phyloP scores from a whole-genome alignment of 2,329 filamentous ascomycete species.

The Ilyonectria destructans region DNA sequence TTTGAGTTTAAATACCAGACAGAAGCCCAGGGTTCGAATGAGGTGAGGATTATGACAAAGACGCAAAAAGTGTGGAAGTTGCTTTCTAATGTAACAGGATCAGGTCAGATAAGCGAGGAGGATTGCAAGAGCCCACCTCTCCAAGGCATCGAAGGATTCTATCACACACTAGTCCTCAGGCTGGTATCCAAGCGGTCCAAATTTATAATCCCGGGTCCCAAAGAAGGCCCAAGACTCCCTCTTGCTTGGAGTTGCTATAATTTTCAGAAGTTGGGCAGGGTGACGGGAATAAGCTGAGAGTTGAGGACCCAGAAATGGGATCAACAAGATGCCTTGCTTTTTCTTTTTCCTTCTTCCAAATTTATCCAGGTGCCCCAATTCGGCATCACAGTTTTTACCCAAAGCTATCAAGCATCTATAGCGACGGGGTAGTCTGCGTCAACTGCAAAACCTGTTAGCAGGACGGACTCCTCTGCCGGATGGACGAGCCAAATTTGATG shows the following conservation, averaged over 20 bases:
- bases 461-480: conserved; percentile 10
- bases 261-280: background rate
- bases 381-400: too few species aligned
- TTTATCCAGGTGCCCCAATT: too few species aligned
- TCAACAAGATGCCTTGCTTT: too few species aligned
- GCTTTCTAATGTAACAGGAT: background rate
- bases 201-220: background rate
- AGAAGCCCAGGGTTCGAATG: too few species aligned
- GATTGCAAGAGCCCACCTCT: background rate
- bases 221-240: background rate
- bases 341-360: too few species aligned
- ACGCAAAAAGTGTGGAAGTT: too few species aligned
- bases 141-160: background rate
- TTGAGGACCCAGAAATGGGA: background rate
- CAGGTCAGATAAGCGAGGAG: background rate
- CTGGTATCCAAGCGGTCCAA: background rate
- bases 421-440: too few species aligned
- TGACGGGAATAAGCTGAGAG: background rate
- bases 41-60: too few species aligned
- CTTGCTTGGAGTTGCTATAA: background rate
- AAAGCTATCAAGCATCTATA: too few species aligned
- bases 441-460: background rate
- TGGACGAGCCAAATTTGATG: conserved; percentile 28
- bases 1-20: too few species aligned
- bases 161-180: background rate